Conservation (phyloP, 768 basidiomycete genomes). For the Cantharellus anzutake region DNA sequence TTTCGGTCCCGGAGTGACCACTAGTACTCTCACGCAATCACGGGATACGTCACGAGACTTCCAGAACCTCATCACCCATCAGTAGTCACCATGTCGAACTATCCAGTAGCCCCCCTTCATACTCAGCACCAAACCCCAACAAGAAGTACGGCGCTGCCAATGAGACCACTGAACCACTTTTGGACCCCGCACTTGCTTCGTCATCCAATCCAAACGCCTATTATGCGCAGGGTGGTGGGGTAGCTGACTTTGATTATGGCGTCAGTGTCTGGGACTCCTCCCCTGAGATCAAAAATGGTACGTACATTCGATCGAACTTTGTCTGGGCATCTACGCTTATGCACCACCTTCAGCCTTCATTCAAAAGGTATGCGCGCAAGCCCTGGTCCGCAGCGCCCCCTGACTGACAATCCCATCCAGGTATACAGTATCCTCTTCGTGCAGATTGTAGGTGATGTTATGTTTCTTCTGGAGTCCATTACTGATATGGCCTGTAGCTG, state of each 20-base stretch:
- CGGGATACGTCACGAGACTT: background rate
- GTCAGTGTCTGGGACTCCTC: conserved; percentile 62
- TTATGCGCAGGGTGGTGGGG: conserved; percentile 54
- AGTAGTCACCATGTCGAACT: background rate
- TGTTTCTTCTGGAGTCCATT: background rate
- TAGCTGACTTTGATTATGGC: conserved; percentile 95
- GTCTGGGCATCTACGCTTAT: conserved; percentile 11
- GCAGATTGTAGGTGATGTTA: conserved; percentile 31
- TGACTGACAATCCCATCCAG: conserved; percentile 54
- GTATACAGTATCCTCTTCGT: conserved; percentile 65
- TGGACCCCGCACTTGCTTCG: background rate
- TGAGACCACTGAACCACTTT: background rate
- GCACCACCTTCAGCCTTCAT: conserved; percentile 33
- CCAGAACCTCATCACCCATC: background rate
- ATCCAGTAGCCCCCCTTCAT: background rate
- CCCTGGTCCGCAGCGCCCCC: background rate
- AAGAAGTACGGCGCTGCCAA: background rate
- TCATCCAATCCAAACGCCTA: conserved; percentile 21
- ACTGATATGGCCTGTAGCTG: conserved; percentile 21
- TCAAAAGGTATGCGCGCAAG: conserved; percentile 38
- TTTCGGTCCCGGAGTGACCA: background rate
- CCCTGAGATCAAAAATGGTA: conserved; percentile 48
- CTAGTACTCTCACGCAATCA: background rate
- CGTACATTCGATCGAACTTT: background rate
- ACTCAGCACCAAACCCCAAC: background rate